phyloP scores from a whole-genome alignment of 768 basidiomycete genomes.

The Tephrocybe rancida region DNA sequence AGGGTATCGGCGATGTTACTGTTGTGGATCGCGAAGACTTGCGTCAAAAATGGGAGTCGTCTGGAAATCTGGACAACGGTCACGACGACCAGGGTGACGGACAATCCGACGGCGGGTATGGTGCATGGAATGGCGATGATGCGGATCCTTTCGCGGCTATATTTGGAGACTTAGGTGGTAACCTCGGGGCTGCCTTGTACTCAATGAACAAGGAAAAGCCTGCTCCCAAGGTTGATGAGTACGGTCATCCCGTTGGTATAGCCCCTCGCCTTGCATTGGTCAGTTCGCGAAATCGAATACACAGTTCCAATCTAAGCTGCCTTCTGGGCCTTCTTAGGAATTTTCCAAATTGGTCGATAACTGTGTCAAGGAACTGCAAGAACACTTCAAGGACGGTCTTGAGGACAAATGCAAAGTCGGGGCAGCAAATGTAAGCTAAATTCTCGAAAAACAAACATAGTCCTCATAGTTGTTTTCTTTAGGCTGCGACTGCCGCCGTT shows the following conservation, averaged over 20 bases:
- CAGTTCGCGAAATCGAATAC: not conserved
- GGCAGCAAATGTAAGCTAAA: constrained; percentile 44
- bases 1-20: constrained; percentile 55
- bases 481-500: constrained; percentile 48
- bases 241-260: constrained; percentile 46
- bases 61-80: constrained; percentile 27
- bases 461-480: constrained; percentile 1
- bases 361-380: constrained; percentile 48
- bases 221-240: constrained; percentile 41
- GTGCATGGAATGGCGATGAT: constrained; percentile 5
- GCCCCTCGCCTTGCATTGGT: constrained; percentile 46
- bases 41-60: constrained; percentile 57
- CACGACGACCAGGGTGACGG: constrained; percentile 23
- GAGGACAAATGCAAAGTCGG: constrained; percentile 60
- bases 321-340: constrained; percentile 38
- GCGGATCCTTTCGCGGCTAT: constrained; percentile 35
- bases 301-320: not conserved
- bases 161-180: constrained; percentile 28
- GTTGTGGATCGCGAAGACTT: constrained; percentile 49
- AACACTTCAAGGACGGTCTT: constrained; percentile 52
- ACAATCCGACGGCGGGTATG: constrained; percentile 17
- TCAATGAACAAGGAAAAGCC: constrained; percentile 32
- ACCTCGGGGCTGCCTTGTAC: constrained; percentile 32
- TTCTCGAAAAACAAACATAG: not conserved
- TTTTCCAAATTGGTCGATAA: constrained; percentile 47